A percentile compares a stretch with the other conserved stretches of the same genome.
phyloP scores from a whole-genome alignment of 2,329 filamentous ascomycete species.

The Monosporascus cannonballus region DNA sequence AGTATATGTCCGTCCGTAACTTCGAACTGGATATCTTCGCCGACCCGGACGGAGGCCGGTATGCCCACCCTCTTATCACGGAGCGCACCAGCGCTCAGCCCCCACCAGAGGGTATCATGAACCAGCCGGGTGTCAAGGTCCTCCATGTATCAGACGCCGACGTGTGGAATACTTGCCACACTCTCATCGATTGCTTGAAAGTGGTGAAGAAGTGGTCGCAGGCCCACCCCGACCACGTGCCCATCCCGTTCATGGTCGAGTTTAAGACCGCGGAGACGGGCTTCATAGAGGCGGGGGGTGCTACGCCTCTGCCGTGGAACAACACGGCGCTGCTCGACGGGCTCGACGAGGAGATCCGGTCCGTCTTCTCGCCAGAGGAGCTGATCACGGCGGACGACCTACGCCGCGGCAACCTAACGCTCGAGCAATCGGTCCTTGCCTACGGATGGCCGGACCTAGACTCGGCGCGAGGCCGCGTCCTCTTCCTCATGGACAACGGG shows the following conservation, averaged over 20 bases:
- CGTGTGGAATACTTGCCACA: constrained; percentile 38
- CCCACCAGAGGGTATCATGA: constrained; percentile 31
- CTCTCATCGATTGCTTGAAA: constrained; percentile 36
- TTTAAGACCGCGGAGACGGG: constrained; percentile 32
- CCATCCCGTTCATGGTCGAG: constrained; percentile 43
- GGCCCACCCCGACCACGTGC: constrained; percentile 35
- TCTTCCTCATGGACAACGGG: constrained; percentile 47
- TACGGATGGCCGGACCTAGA: constrained; percentile 43
- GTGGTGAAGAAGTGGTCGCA: constrained; percentile 39
- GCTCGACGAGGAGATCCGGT: constrained; percentile 41
- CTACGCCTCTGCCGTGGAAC: constrained; percentile 36
- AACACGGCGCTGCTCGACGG: constrained; percentile 37
- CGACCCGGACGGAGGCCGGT: constrained; percentile 41
- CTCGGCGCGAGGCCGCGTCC: constrained; percentile 36
- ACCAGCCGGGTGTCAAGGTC: constrained; percentile 39
- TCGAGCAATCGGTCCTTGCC: constrained; percentile 38
- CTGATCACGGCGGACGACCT: constrained; percentile 43
- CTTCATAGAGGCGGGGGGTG: constrained; percentile 20
- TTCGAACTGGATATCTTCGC: constrained; percentile 44
- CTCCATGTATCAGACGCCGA: constrained; percentile 46
- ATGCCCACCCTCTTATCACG: constrained; percentile 37
- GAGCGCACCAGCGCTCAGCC: constrained; percentile 31
- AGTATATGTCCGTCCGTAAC: constrained; percentile 38
- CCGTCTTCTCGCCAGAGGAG: constrained; percentile 31
- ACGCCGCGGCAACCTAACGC: constrained; percentile 31